These are phyloP conservation scores for Polytolypa hystricis DNA, from an alignment of 2,329 filamentous ascomycete genomes.

Conservation along the genomic window DNA sequence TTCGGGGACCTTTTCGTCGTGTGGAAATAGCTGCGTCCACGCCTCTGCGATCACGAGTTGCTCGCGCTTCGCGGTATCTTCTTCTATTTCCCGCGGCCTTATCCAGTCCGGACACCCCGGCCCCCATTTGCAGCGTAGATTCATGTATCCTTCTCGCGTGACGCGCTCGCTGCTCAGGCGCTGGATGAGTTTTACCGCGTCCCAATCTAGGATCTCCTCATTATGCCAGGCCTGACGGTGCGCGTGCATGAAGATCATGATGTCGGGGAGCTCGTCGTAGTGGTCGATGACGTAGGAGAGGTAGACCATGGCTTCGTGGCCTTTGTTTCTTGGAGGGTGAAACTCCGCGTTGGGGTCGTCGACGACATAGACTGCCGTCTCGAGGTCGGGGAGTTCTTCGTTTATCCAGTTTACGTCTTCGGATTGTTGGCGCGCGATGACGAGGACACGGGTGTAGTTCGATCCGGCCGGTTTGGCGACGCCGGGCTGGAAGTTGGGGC, in stretches of 20 bases:
- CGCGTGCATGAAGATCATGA: constrained; percentile 50
- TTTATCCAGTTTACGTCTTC: constrained; percentile 48
- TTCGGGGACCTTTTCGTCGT: constrained; percentile 31
- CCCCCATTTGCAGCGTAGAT: constrained; percentile 47
- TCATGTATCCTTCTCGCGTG: constrained; percentile 46
- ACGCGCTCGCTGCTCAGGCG: constrained; percentile 43
- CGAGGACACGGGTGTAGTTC: constrained; percentile 44
- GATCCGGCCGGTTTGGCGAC: constrained; percentile 33
- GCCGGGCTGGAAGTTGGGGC: constrained; percentile 16
- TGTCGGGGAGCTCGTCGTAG: constrained; percentile 48
- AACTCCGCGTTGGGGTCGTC: constrained; percentile 40
- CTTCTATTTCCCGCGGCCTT: constrained; percentile 33
- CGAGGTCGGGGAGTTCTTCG: constrained; percentile 39
- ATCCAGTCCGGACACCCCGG: constrained; percentile 51
- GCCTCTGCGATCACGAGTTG: constrained; percentile 35
- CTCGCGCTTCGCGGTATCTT: constrained; percentile 36
- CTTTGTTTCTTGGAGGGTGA: constrained; percentile 48
- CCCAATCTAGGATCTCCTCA: constrained; percentile 41
- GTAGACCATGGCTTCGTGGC: constrained; percentile 52
- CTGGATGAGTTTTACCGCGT: constrained; percentile 40
- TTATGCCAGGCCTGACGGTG: constrained; percentile 50
- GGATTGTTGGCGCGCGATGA: constrained; percentile 41
- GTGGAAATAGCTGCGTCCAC: constrained; percentile 39
- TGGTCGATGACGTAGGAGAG: constrained; percentile 53
- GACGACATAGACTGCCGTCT: constrained; percentile 40